phyloP scores from a whole-genome alignment of 148 eudicot genomes.

The Vaccinium macrocarpon region DNA sequence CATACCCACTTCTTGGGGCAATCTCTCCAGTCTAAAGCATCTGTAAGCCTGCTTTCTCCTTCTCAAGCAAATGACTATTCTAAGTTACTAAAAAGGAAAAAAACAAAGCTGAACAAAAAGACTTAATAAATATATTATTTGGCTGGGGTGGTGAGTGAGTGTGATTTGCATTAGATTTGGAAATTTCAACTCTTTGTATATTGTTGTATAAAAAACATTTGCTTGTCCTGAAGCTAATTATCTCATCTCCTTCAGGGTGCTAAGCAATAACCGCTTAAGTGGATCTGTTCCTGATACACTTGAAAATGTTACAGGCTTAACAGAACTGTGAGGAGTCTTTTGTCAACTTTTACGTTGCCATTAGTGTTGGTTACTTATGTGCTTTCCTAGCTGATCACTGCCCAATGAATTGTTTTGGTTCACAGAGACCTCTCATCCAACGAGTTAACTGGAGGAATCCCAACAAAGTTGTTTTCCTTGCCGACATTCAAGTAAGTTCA shows the following conservation, averaged over 20 bases:
- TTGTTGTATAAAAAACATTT: background rate
- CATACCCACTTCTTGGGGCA: constrained; percentile 75
- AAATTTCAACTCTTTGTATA: background rate
- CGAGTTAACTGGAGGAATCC: constrained; percentile 60
- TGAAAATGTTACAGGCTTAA: constrained; percentile 32
- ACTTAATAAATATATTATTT: background rate
- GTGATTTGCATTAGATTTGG: background rate
- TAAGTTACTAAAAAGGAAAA: background rate
- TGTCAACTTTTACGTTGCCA: background rate
- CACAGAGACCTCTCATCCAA: constrained; percentile 86
- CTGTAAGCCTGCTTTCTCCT: constrained; percentile 48
- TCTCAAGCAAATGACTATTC: background rate
- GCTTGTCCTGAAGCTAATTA: background rate
- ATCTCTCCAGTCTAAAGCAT: constrained; percentile 68
- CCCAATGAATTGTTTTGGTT: constrained; percentile 16
- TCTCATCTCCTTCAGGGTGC: constrained; percentile 27
- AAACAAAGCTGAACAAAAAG: background rate
- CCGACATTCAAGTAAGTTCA: constrained; percentile 69
- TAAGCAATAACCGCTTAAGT: constrained; percentile 36
- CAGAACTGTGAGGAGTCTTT: constrained; percentile 32
- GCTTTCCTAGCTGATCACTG: background rate
- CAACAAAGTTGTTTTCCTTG: constrained; percentile 49
- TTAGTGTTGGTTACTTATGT: background rate
- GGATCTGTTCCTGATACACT: constrained; percentile 38
- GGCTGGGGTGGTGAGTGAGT: background rate